Evolutionary conservation across 345 rosid species (phyloP), one percentile per base, ranked within the genome.

Genomic region (Dovyalis caffra): DNA sequence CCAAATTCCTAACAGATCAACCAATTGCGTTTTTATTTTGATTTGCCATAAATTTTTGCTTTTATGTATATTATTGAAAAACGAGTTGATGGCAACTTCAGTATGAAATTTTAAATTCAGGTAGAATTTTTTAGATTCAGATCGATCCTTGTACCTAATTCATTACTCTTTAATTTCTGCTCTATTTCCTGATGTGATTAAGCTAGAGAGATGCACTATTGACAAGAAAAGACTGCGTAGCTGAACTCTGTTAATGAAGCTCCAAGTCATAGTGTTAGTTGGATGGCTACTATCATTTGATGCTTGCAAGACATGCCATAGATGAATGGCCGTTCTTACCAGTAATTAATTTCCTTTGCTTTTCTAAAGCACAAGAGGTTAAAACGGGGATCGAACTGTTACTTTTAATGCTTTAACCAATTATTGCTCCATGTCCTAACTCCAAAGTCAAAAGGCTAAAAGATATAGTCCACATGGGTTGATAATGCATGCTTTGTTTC

Each of bases 361-460:
- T 8, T 37, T 18, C 16, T 40, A 26, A 26, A 40, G 25, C 21
- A 37, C 20, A 37, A 6, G 12, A 25, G 49, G 43, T 25, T 5
- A 43, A 25, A 25, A 26, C 5, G 49, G 16, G 8, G 8, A 5
- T n/a, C 49, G 35, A 31, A n/a, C n/a, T 18, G 47, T 21, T 11
- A n/a, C 11, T 57, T 7, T 57, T 11, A 3, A 62, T 62, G 34
- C n/a, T 28, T 31, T 62, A 29, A 12, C 34, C 32, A 35, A 60
- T 57, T 49, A 64, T 28, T 71, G 53, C 45, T 71, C 20, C 67
- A 57, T 45, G 28, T 58, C 38, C 63, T 33, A n/a, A 23, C 60
- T 53, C 60, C 28, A 10, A 77, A 45, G 76, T 77, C 80, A 72
- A 77, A 71, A 65, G 68, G 66, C 45, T 37, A 64, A 62, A 70